phyloP scores from a whole-genome alignment of 108 stramenopile species.

The Cyclotella cryptica region DNA sequence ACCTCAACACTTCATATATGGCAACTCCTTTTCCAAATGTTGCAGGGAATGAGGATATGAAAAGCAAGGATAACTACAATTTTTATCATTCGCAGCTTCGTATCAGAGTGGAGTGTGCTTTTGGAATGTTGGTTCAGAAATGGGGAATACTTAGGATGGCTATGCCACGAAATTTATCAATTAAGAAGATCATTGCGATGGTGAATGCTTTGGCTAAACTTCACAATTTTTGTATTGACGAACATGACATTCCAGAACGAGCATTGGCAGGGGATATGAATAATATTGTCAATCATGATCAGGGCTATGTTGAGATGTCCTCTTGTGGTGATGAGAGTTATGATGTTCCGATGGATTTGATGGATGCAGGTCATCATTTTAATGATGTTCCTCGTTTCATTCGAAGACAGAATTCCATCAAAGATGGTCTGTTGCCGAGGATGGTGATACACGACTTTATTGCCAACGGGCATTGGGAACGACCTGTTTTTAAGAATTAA shows the following conservation, averaged over 20 bases:
- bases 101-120: constrained; percentile 9
- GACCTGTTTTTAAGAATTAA: too few relatives aligned
- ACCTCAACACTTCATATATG: constrained; percentile 7
- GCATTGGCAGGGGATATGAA: not conserved
- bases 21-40: constrained; percentile 19
- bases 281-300: not conserved
- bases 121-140: constrained; percentile 16
- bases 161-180: constrained; percentile 2
- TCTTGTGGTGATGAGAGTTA: too few relatives aligned
- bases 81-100: constrained; percentile 11
- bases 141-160: constrained; percentile 21
- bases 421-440: too few relatives aligned
- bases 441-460: too few relatives aligned
- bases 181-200: constrained; percentile 12
- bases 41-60: not conserved
- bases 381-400: too few relatives aligned
- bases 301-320: not conserved
- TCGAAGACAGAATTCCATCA: too few relatives aligned
- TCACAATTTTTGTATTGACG: constrained; percentile 20
- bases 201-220: constrained; percentile 20
- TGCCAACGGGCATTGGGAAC: too few relatives aligned
- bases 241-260: not conserved
- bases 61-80: constrained; percentile 16
- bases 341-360: too few relatives aligned
- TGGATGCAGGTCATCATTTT: too few relatives aligned